Evolutionary conservation across 2,329 filamentous ascomycete genomes (phyloP).

Genomic region (Sarocladiaceae sp.): DNA sequence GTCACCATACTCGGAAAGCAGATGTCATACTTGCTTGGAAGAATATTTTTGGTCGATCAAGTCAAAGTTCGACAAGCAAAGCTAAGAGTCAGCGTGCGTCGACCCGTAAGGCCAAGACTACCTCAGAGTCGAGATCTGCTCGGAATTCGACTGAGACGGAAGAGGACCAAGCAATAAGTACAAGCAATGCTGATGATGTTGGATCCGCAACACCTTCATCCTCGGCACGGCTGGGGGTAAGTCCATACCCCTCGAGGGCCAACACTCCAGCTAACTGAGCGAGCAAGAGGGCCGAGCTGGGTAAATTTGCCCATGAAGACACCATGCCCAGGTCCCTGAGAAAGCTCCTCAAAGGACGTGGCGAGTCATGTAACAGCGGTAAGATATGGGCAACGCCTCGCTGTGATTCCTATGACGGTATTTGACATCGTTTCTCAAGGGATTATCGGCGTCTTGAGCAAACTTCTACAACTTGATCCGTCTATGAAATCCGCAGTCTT

Average conservation of each 20-base stretch:
- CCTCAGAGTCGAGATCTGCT: no score
- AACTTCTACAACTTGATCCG: slow-evolving; percentile 57
- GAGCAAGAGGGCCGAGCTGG: slow-evolving; percentile 54
- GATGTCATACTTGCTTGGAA: slow-evolving; percentile 24
- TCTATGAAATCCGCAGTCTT: slow-evolving; percentile 66
- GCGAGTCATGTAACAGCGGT: slow-evolving; percentile 50
- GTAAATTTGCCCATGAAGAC: slow-evolving; percentile 65
- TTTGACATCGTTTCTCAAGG: slow-evolving; percentile 22
- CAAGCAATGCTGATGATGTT: no score
- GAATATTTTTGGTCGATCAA: slow-evolving; percentile 15
- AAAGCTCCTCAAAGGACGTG: slow-evolving; percentile 44
- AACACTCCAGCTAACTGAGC: neutral
- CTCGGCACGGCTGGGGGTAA: slow-evolving; percentile 4
- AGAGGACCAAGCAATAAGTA: no score
- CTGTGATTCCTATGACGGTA: neutral
- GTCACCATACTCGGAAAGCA: slow-evolving; percentile 13
- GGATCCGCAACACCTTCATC: no score
- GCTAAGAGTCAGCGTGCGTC: neutral
- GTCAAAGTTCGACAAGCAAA: no score
- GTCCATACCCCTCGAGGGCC: no score
- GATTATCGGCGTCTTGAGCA: slow-evolving; percentile 55
- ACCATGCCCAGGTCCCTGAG: slow-evolving; percentile 67
- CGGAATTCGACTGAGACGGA: no score
- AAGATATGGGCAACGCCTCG: slow-evolving; percentile 19
- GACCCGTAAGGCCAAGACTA: neutral